Conservation (phyloP, 768 basidiomycete species). For the Boletus rubropictus region DNA sequence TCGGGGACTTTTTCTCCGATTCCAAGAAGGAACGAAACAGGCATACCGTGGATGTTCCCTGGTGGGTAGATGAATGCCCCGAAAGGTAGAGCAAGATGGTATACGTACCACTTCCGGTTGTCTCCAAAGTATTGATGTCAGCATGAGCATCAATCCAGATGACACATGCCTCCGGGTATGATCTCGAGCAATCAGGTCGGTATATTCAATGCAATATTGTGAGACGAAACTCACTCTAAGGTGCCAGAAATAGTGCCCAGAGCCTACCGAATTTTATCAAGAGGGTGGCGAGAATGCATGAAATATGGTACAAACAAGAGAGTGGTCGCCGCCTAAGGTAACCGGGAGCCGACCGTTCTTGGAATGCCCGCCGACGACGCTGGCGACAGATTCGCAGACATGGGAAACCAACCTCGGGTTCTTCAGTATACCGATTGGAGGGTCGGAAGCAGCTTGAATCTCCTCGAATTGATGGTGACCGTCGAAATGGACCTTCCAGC, state of each 20-base stretch:
- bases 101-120: slow-evolving; percentile 64
- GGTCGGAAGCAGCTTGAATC: slow-evolving; percentile 44
- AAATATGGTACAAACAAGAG: slow-evolving; percentile 51
- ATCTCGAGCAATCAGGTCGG: slow-evolving; percentile 35
- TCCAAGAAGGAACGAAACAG: slow-evolving; percentile 85
- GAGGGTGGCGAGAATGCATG: slow-evolving; percentile 2
- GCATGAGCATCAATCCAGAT: slow-evolving; percentile 98
- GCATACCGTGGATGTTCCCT: slow-evolving; percentile 99
- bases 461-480: slow-evolving; percentile 88
- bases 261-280: slow-evolving; percentile 38
- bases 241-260: slow-evolving; percentile 96
- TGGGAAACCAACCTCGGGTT: slow-evolving; percentile 83
- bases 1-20: slow-evolving; percentile 35
- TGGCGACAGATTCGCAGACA: slow-evolving; percentile 76
- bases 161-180: slow-evolving; percentile 76
- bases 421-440: slow-evolving; percentile 84
- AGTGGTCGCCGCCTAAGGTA: slow-evolving; percentile 95
- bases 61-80: slow-evolving; percentile 1
- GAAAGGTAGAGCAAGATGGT: background rate
- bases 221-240: slow-evolving; percentile 46
- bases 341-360: slow-evolving; percentile 78
- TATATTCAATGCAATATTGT: background rate
- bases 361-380: slow-evolving; percentile 67
- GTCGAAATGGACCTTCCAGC: slow-evolving; percentile 87
- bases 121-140: slow-evolving; percentile 87